Evolutionary conservation across 352 stramenopile genomes (phyloP).

Genomic region (Pythium chondricola): DNA sequence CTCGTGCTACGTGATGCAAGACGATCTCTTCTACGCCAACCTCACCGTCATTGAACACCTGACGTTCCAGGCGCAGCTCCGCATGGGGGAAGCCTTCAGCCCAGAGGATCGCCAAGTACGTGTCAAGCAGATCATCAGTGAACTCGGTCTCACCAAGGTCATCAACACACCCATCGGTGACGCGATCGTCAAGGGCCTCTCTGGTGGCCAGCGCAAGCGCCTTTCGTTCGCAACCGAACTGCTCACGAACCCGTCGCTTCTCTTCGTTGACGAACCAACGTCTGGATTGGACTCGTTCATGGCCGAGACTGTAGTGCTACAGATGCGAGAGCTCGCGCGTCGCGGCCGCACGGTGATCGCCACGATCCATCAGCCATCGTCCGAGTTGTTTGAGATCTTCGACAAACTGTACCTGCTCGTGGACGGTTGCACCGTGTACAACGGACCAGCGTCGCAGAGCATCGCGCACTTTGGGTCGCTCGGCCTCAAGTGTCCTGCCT

Average conservation of each 20-base stretch:
- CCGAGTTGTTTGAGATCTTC: slow-evolving; percentile 32
- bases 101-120: slow-evolving; percentile 28
- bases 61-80: slow-evolving; percentile 76
- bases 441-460: slow-evolving; percentile 22
- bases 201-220: slow-evolving; percentile 73
- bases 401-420: slow-evolving; percentile 29
- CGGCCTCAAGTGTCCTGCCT: slow-evolving; percentile 25
- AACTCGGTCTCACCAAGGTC: slow-evolving; percentile 45
- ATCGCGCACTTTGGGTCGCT: slow-evolving; percentile 23
- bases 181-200: slow-evolving; percentile 48
- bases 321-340: slow-evolving; percentile 66
- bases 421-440: slow-evolving; percentile 27
- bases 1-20: slow-evolving; percentile 83
- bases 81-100: slow-evolving; percentile 41
- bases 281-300: slow-evolving; percentile 56
- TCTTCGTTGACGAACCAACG: slow-evolving; percentile 87
- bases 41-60: slow-evolving; percentile 87
- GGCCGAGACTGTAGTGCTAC: slow-evolving; percentile 45
- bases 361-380: slow-evolving; percentile 87
- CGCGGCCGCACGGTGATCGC: slow-evolving; percentile 80
- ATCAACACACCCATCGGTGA: slow-evolving; percentile 50
- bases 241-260: slow-evolving; percentile 67
- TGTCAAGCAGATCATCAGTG: slow-evolving; percentile 55
- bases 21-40: slow-evolving; percentile 87
- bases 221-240: slow-evolving; percentile 79